Evolutionary conservation across 768 basidiomycete genomes (phyloP).

Genomic region (Pleurotus platypus): DNA sequence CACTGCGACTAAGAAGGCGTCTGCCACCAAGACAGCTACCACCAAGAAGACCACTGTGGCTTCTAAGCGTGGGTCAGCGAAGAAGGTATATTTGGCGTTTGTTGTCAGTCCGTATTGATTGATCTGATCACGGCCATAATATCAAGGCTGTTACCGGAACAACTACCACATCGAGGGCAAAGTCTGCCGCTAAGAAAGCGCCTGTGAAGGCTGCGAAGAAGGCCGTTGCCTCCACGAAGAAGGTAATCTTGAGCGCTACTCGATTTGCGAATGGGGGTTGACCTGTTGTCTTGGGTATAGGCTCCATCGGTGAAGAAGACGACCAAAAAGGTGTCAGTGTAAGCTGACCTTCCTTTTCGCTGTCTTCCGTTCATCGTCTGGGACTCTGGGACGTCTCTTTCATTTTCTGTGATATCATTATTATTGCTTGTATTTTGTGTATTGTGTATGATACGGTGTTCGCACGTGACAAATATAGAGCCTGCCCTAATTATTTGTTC

Average conservation of each 20-base stretch:
- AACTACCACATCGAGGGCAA: slow-evolving; percentile 36
- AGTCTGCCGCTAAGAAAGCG: slow-evolving; percentile 33
- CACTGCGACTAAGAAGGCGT: slow-evolving; percentile 11
- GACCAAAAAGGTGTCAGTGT: slow-evolving; percentile 6
- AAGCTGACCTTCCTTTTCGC: not conserved
- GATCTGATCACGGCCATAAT: slow-evolving; percentile 6
- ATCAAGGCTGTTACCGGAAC: slow-evolving; percentile 50
- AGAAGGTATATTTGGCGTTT: slow-evolving; percentile 48
- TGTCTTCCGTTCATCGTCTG: not conserved
- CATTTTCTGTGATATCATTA: slow-evolving; percentile 11
- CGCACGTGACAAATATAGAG: not conserved
- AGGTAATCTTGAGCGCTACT: slow-evolving; percentile 16
- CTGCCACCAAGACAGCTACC: slow-evolving; percentile 17
- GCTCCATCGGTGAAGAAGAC: slow-evolving; percentile 9
- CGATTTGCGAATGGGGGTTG: not conserved
- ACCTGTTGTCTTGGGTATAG: not conserved
- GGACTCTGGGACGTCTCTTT: slow-evolving; percentile 14
- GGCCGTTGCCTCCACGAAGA: slow-evolving; percentile 30
- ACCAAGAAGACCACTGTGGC: slow-evolving; percentile 24
- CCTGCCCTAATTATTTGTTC: slow-evolving; percentile 1
- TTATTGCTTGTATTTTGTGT: slow-evolving; percentile 19
- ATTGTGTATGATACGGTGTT: slow-evolving; percentile 11
- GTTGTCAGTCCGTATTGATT: not conserved
- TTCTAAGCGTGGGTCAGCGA: slow-evolving; percentile 51
- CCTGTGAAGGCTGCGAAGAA: slow-evolving; percentile 25